Base-by-base conservation (phyloP, 495 filamentous ascomycete genomes). In the Hapsidospora chrysogenum region DNA sequence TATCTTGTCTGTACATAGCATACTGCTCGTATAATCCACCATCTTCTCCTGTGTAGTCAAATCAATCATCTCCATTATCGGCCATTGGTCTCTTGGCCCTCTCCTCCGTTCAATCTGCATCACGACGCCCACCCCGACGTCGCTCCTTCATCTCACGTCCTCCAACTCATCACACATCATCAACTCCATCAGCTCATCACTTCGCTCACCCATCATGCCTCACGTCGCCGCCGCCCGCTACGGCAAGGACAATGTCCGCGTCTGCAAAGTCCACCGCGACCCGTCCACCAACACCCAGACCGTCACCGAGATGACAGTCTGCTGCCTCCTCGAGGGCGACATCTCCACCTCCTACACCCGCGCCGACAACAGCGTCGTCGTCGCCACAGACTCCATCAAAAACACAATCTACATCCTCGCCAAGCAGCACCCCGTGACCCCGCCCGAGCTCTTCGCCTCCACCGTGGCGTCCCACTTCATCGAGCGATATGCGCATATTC, bases 381-480 rank as follows among this genome's bases (percentile, higher is more conserved):
- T 97, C 27, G 85, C 89, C 34, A 97, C 89, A 26, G 89, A 97
- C 59, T 87, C 85, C 8, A 87, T 94, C 65, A 97, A 97, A 63
- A 93, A 97, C 61, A 94, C 86, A 42, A 76, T 84, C 61, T 93
- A 87, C 60, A 84, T 95, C 69, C 65, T 64, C 48, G 87, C 89
- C 44, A 95, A 94, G 59, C 80, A 92, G 53, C 68, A 87, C 64
- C 82, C 89, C 31, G 81, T 96, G 38, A 85, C 76, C 33, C 85
- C 89, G 14, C 89, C 89, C 2, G 89, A 97, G 61, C 73, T 92
- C 32, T 97, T 89, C 51, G 89, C 76, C 46, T 71, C 76, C 49
- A 78, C 79, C 44, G 57, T 96, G 19, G 82, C 76, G 36, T 68
- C 73, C 40, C 89, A 96, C 66, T 96, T 95, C 65, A 53, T 92